Conservation (phyloP, 768 basidiomycete species). For the Lenzites betulinus region DNA sequence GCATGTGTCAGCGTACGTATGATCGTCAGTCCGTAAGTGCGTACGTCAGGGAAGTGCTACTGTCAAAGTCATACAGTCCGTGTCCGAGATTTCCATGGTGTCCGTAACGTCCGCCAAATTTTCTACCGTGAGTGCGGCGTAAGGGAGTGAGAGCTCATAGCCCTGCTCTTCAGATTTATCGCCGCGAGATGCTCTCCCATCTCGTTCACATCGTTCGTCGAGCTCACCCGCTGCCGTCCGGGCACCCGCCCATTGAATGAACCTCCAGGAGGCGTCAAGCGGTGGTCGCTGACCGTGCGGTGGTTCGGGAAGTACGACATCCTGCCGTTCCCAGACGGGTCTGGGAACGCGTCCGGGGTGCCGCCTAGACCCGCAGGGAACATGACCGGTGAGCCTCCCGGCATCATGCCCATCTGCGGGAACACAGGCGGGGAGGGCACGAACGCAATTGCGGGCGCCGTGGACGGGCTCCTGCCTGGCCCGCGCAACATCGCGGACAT, state of each 20-base stretch:
- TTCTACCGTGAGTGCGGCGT: slow-evolving; percentile 9
- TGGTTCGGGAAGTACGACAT: slow-evolving; percentile 17
- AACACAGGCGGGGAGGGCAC: slow-evolving; percentile 19
- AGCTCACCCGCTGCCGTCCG: slow-evolving; percentile 17
- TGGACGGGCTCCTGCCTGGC: slow-evolving; percentile 20
- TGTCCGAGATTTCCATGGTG: neutral
- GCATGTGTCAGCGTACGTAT: neutral
- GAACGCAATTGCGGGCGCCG: slow-evolving; percentile 19
- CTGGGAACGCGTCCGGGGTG: slow-evolving; percentile 2
- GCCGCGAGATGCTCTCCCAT: slow-evolving; percentile 14
- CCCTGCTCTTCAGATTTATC: slow-evolving; percentile 10
- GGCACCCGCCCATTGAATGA: slow-evolving; percentile 9
- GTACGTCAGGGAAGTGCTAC: neutral
- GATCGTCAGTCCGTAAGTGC: neutral
- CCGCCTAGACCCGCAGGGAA: slow-evolving; percentile 3
- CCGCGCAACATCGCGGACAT: slow-evolving; percentile 22
- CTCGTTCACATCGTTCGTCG: slow-evolving; percentile 21
- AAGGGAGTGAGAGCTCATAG: neutral
- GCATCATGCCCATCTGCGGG: slow-evolving; percentile 20
- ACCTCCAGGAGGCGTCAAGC: slow-evolving; percentile 1
- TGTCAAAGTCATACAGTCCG: neutral
- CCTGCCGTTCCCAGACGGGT: slow-evolving; percentile 2
- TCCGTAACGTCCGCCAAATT: neutral
- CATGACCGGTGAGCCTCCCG: slow-evolving; percentile 16
- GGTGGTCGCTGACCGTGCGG: slow-evolving; percentile 13